These are phyloP conservation scores for Rhynchosporium secalis DNA, from an alignment of 2,329 filamentous ascomycete genomes.

Conservation along the genomic window DNA sequence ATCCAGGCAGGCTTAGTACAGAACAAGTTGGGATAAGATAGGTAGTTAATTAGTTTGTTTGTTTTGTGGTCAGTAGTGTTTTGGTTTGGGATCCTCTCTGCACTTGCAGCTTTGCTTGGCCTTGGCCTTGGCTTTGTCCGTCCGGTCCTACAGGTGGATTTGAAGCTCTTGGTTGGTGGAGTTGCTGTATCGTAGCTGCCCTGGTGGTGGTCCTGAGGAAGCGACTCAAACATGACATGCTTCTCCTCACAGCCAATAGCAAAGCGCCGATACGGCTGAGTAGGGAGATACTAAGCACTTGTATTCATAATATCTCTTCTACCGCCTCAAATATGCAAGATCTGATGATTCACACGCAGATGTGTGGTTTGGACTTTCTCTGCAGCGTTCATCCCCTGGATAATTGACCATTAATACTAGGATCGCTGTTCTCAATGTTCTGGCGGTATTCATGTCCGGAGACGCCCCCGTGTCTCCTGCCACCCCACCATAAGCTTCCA, in stretches of 20 bases:
- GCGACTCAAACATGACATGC: conserved; percentile 6
- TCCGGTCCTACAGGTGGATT: no score
- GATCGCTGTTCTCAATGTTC: conserved; percentile 3
- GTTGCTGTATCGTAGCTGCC: neutral
- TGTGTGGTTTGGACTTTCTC: conserved; percentile 2
- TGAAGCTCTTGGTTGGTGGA: neutral
- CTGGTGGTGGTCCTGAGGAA: neutral
- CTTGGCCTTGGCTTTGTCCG: neutral
- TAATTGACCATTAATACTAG: neutral
- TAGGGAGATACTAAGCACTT: no score
- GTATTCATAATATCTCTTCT: no score
- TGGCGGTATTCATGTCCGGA: neutral
- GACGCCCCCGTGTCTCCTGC: neutral
- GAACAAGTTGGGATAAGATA: neutral
- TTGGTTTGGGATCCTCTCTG: conserved; percentile 1
- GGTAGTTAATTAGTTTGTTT: neutral
- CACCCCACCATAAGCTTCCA: conserved; percentile 23
- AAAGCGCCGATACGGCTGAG: neutral
- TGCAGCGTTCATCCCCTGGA: neutral
- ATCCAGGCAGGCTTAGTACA: no score
- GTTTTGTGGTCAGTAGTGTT: conserved; percentile 8
- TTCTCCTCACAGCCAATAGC: conserved; percentile 1
- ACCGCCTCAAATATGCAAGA: neutral
- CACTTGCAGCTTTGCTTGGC: neutral
- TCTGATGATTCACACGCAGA: conserved; percentile 10